phyloP scores from a whole-genome alignment of 2,329 filamentous ascomycete genomes.

The Penicillium sp. region DNA sequence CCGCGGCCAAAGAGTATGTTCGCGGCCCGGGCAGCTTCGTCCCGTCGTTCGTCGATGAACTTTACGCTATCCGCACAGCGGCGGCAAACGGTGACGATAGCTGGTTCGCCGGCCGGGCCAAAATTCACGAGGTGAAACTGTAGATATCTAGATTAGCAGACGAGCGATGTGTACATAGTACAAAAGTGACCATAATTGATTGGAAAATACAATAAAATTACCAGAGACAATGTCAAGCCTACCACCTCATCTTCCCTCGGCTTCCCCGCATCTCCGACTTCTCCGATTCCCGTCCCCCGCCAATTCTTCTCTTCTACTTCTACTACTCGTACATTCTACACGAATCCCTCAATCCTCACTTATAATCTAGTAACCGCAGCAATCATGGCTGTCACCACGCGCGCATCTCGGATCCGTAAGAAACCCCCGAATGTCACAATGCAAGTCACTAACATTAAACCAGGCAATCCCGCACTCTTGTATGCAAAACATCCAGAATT shows the following conservation, averaged over 20 bases:
- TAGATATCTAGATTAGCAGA: constrained; percentile 12
- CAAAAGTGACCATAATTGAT: background rate
- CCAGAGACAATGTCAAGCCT: background rate
- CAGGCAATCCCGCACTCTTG: constrained; percentile 49
- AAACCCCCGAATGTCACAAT: background rate
- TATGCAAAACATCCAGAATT: constrained; percentile 24
- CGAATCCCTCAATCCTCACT: background rate
- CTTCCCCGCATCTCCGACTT: constrained; percentile 19
- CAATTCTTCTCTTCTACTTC: background rate
- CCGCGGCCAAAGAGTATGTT: constrained; percentile 58
- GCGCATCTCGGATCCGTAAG: constrained; percentile 29
- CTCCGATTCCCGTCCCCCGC: constrained; percentile 4
- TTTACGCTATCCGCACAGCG: constrained; percentile 47
- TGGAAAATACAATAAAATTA: background rate
- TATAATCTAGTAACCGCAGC: background rate
- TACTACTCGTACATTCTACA: background rate
- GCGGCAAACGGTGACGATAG: constrained; percentile 32
- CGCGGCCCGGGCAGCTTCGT: constrained; percentile 83
- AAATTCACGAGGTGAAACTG: constrained; percentile 33
- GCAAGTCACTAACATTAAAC: constrained; percentile 11
- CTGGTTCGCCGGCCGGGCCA: constrained; percentile 38
- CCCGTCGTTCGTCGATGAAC: constrained; percentile 75
- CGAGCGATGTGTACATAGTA: background rate
- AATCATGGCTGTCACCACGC: constrained; percentile 13
- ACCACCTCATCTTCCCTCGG: constrained; percentile 10